These are phyloP conservation scores for Cercospora citrullina DNA, from an alignment of 2,329 filamentous ascomycete species.

Conservation along the genomic window DNA sequence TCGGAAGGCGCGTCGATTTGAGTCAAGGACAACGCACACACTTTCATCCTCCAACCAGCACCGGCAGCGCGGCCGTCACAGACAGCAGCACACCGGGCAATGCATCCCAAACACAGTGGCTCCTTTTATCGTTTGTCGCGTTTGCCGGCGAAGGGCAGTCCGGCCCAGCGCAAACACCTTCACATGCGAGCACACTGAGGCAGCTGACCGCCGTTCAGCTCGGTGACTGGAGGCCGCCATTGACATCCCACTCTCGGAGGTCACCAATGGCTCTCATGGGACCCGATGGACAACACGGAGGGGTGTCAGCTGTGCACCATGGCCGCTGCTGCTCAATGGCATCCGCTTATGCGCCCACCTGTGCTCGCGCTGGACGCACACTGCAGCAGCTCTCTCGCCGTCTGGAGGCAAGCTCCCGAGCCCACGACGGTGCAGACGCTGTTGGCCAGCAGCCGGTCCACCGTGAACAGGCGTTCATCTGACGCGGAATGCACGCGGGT, in stretches of 20 bases:
- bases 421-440: not conserved
- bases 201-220: constrained; percentile 4
- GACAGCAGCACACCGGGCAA: not conserved
- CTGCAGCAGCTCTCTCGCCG: not conserved
- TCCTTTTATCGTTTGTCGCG: constrained; percentile 12
- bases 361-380: not conserved
- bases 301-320: constrained; percentile 15
- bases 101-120: not conserved
- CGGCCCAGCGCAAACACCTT: constrained; percentile 5
- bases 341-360: not conserved
- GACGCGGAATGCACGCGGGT: constrained; percentile 1
- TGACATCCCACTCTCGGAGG: constrained; percentile 16
- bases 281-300: constrained; percentile 12
- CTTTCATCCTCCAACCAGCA: constrained; percentile 7
- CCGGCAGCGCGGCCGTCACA: not conserved
- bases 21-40: constrained; percentile 9
- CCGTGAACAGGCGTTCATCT: not conserved
- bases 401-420: not conserved
- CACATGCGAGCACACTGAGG: constrained; percentile 9
- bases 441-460: not conserved
- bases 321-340: constrained; percentile 9
- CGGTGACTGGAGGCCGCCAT: constrained; percentile 14
- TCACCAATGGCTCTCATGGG: constrained; percentile 18
- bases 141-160: constrained; percentile 6
- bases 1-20: constrained; percentile 1